These are phyloP conservation scores for Calonectria pteridis DNA, from an alignment of 2,329 filamentous ascomycete genomes.

Conservation along the genomic window DNA sequence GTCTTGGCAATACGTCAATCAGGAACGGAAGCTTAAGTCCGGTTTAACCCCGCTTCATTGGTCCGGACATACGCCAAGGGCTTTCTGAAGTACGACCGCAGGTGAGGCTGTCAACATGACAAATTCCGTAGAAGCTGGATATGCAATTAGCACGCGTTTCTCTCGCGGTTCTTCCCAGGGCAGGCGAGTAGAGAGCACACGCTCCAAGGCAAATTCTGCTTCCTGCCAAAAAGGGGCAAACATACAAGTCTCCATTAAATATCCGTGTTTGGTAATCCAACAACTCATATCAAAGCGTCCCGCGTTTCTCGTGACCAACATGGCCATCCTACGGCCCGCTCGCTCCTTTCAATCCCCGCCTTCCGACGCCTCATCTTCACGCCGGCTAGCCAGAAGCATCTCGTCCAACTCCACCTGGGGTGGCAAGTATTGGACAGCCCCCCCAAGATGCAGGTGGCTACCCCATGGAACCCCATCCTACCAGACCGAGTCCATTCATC, in stretches of 20 bases:
- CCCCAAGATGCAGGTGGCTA: slow-evolving; percentile 15
- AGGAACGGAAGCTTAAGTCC: neutral
- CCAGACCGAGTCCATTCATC: slow-evolving; percentile 22
- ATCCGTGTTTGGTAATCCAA: neutral
- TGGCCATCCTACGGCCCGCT: slow-evolving; percentile 10
- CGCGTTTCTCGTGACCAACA: slow-evolving; percentile 7
- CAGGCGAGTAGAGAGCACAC: neutral
- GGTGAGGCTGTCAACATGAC: neutral
- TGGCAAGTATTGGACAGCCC: slow-evolving; percentile 13
- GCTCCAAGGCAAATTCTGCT: neutral
- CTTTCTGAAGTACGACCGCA: neutral
- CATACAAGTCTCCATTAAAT: neutral
- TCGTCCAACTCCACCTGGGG: neutral
- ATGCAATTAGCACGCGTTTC: neutral
- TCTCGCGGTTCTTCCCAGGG: neutral
- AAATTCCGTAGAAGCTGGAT: neutral
- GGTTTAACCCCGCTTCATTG: slow-evolving; percentile 12
- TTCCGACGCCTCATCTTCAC: slow-evolving; percentile 4
- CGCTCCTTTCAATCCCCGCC: slow-evolving; percentile 9
- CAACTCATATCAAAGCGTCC: slow-evolving; percentile 7
- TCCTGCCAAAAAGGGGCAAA: neutral
- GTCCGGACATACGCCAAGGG: slow-evolving; percentile 7
- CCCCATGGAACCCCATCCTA: slow-evolving; percentile 20
- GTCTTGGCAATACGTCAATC: neutral
- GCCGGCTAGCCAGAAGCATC: neutral